These are phyloP conservation scores for Colletotrichum gloeosporioides DNA, from an alignment of 2,329 filamentous ascomycete species.

Conservation along the genomic window DNA sequence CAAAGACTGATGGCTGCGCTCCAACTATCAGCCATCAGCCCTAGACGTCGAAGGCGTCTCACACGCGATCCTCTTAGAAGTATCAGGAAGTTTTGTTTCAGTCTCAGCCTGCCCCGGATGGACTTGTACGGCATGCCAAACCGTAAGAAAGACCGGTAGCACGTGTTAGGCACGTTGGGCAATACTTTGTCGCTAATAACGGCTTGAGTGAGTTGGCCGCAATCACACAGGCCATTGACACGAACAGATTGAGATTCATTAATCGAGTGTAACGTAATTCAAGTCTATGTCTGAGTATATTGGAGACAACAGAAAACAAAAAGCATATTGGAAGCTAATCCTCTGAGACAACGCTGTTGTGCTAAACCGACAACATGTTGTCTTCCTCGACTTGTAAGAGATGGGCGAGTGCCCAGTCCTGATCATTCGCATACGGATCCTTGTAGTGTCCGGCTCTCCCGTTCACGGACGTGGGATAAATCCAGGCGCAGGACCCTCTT, in stretches of 20 bases:
- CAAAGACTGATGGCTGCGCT: neutral
- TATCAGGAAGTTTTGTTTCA: neutral
- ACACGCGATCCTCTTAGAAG: neutral
- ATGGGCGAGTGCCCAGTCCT: slow-evolving; percentile 17
- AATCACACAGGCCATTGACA: neutral
- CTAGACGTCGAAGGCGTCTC: neutral
- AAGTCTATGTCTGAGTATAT: neutral
- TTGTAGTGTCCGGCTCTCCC: slow-evolving; percentile 7
- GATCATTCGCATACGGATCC: slow-evolving; percentile 18
- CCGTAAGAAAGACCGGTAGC: neutral
- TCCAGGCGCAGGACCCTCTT: slow-evolving; percentile 15
- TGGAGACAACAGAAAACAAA: neutral
- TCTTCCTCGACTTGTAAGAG: slow-evolving; percentile 15
- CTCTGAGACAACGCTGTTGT: neutral
- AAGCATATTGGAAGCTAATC: neutral
- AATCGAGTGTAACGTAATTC: neutral
- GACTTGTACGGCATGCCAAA: neutral
- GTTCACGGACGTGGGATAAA: slow-evolving; percentile 18
- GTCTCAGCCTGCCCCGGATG: neutral
- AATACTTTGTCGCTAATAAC: neutral
- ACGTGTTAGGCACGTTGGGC: neutral
- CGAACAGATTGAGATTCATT: neutral
- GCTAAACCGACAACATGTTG: neutral
- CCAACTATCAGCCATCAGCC: neutral
- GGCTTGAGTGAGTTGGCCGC: neutral